Evolutionary conservation across 768 basidiomycete species (phyloP).

Genomic region (Pseudohyphozyma bogoriensis): DNA sequence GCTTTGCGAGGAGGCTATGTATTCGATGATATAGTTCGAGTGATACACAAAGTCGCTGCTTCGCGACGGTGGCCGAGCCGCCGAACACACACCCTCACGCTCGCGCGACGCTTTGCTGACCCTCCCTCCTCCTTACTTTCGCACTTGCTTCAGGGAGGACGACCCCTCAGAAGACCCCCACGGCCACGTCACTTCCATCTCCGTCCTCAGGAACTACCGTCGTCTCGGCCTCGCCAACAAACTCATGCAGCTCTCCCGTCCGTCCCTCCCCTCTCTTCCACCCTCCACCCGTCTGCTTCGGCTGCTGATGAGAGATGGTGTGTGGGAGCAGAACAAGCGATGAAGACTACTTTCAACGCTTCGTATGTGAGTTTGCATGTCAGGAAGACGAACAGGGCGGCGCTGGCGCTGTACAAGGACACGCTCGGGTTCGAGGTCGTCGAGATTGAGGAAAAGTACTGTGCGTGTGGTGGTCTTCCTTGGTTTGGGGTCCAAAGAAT

Average conservation of each 20-base stretch:
- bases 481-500: not conserved
- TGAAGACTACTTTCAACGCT: conserved; percentile 77
- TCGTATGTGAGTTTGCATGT: conserved; percentile 81
- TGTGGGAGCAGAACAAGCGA: conserved; percentile 62
- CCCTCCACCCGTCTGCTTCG: not conserved
- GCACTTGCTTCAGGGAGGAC: conserved; percentile 42
- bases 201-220: conserved; percentile 78
- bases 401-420: conserved; percentile 76
- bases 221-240: conserved; percentile 89
- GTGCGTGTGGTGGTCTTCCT: conserved; percentile 45
- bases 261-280: conserved; percentile 34
- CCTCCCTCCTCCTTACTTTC: no score
- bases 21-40: no score
- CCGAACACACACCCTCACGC: no score
- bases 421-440: conserved; percentile 80
- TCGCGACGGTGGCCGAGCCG: no score
- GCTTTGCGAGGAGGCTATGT: no score
- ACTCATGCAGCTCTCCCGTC: conserved; percentile 85
- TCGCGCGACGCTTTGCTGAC: no score
- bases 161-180: conserved; percentile 54
- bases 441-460: conserved; percentile 79
- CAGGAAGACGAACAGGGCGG: conserved; percentile 86
- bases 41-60: no score
- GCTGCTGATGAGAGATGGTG: not conserved
- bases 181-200: conserved; percentile 94